These are phyloP conservation scores for Jimgerdemannia flammicorona DNA, from an alignment of 192 early-diverging fungal species.

Conservation along the genomic window DNA sequence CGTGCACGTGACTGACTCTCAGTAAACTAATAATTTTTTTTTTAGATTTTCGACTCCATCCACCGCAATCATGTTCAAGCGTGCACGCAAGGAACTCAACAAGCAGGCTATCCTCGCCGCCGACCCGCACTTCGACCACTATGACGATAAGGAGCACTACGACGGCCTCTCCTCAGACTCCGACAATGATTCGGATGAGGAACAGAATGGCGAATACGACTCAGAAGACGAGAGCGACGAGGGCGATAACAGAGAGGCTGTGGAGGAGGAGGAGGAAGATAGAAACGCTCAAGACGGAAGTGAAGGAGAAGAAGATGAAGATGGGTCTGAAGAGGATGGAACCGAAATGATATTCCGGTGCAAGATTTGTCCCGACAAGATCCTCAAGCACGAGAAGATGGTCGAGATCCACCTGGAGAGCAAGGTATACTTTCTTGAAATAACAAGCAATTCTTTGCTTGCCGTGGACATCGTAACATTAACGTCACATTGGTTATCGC, in stretches of 20 bases:
- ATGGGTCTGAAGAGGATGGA: neutral
- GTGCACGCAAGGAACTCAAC: conserved; percentile 24
- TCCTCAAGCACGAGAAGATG: neutral
- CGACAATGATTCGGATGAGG: conserved; percentile 9
- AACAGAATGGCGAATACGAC: neutral
- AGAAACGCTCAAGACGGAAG: conserved; percentile 1
- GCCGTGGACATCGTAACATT: no score
- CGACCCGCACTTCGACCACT: neutral
- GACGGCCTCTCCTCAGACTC: conserved; percentile 23
- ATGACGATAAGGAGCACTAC: conserved; percentile 18
- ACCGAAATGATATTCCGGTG: neutral
- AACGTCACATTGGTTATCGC: no score
- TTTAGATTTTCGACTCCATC: neutral
- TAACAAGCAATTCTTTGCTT: no score
- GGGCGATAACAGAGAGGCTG: neutral
- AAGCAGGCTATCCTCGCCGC: conserved; percentile 21
- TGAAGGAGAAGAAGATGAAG: conserved; percentile 13
- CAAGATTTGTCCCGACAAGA: neutral
- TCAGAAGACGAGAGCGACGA: neutral
- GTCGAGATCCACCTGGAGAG: neutral
- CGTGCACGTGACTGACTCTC: no score
- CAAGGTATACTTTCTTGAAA: neutral
- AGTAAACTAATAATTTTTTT: no score
- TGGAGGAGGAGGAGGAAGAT: neutral
- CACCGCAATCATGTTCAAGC: neutral